Evolutionary conservation across 1,139 yeast species (phyloP).

Genomic region (Dujonia santamariae): DNA sequence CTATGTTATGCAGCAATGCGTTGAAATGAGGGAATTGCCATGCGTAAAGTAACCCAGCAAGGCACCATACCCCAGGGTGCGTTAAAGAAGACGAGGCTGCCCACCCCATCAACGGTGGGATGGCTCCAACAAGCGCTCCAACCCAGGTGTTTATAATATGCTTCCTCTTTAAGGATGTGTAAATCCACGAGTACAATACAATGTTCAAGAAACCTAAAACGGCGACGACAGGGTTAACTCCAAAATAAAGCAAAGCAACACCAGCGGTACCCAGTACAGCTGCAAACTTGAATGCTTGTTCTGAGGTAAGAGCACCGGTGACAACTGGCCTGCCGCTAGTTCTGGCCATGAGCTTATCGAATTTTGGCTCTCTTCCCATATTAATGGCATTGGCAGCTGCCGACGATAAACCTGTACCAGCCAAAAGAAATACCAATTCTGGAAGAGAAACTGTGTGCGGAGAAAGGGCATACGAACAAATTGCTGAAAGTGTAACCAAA

Average conservation of each 20-base stretch:
- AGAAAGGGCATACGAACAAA: slow-evolving; percentile 90
- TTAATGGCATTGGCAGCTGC: slow-evolving; percentile 96
- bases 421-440: slow-evolving; percentile 67
- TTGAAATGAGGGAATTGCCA: slow-evolving; percentile 99
- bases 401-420: slow-evolving; percentile 85
- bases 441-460: slow-evolving; percentile 74
- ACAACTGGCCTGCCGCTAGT: slow-evolving; percentile 92
- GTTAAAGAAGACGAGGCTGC: slow-evolving; percentile 82
- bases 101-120: slow-evolving; percentile 99
- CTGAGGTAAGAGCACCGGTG: slow-evolving; percentile 70
- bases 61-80: slow-evolving; percentile 94
- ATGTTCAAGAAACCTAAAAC: slow-evolving; percentile 74
- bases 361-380: slow-evolving; percentile 94
- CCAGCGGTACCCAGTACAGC: slow-evolving; percentile 71
- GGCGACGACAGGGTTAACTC: slow-evolving; percentile 87
- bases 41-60: slow-evolving; percentile 85
- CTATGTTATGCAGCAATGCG: slow-evolving; percentile 82
- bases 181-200: slow-evolving; percentile 79
- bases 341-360: slow-evolving; percentile 83
- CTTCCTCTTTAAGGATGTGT: slow-evolving; percentile 84
- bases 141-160: slow-evolving; percentile 95
- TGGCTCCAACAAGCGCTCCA: slow-evolving; percentile 97
- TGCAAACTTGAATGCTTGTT: slow-evolving; percentile 80
- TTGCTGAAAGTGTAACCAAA: slow-evolving; percentile 84
- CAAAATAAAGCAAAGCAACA: slow-evolving; percentile 61